phyloP scores from a whole-genome alignment of 306 rosid species.

The Trifolium subterraneum region DNA sequence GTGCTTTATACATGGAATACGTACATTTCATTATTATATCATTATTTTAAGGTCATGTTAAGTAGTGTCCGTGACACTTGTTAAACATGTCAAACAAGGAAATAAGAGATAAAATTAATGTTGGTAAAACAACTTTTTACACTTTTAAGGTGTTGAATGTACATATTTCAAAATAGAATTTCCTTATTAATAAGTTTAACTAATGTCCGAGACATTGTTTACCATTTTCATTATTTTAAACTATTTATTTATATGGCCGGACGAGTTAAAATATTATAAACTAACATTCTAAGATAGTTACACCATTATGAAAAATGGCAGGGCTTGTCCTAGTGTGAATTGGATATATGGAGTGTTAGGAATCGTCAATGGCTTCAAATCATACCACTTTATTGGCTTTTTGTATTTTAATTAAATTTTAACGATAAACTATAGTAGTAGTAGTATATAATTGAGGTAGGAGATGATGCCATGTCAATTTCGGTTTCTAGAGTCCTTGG shows the following conservation, averaged over 20 bases:
- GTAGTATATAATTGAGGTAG: slow-evolving; percentile 1
- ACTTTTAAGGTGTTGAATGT: no score
- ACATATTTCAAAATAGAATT: no score
- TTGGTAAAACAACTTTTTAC: no score
- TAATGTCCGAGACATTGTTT: no score
- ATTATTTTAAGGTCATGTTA: no score
- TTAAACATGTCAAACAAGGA: no score
- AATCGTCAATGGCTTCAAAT: slow-evolving; percentile 27
- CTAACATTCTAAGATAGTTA: neutral
- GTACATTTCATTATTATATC: no score
- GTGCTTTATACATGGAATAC: no score
- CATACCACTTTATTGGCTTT: slow-evolving; percentile 16
- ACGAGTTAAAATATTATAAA: neutral
- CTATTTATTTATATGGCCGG: neutral
- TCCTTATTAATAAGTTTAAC: no score
- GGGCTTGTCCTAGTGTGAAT: neutral
- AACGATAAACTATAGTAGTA: neutral
- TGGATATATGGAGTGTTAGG: neutral
- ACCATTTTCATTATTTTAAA: no score
- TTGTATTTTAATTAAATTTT: neutral
- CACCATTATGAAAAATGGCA: neutral
- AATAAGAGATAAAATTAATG: no score
- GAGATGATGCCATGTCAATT: slow-evolving; percentile 3
- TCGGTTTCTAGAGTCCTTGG: neutral
- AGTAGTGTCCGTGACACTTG: no score